phyloP scores from a whole-genome alignment of 208 protist genomes.

The Leishmania turanica region DNA sequence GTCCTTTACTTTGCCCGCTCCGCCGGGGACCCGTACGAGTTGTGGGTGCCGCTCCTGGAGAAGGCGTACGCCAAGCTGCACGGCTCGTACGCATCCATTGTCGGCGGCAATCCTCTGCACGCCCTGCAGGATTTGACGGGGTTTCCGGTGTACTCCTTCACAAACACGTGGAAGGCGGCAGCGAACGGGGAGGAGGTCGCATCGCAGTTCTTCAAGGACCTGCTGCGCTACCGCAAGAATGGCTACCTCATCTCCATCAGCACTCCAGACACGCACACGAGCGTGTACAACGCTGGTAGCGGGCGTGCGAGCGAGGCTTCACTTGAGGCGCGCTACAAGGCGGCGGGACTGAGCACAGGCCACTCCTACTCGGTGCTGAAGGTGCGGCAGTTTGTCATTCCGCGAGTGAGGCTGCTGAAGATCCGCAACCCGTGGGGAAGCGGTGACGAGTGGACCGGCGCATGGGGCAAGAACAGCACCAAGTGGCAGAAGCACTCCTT shows the following conservation, averaged over 20 bases:
- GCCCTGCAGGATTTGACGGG: conserved; percentile 69
- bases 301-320: conserved; percentile 13
- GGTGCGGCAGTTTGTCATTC: conserved; percentile 33
- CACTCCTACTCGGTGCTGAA: conserved; percentile 47
- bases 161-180: conserved; percentile 42
- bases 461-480: conserved; percentile 37
- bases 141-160: conserved; percentile 46
- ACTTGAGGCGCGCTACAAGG: conserved; percentile 31
- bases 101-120: conserved; percentile 49
- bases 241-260: conserved; percentile 42
- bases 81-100: conserved; percentile 69
- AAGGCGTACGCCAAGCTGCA: conserved; percentile 90
- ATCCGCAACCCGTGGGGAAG: conserved; percentile 41
- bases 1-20: conserved; percentile 39
- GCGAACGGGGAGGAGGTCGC: conserved; percentile 21
- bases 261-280: conserved; percentile 38
- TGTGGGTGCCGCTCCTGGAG: conserved; percentile 80
- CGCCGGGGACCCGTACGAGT: conserved; percentile 41
- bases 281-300: conserved; percentile 25
- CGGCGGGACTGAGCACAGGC: conserved; percentile 36
- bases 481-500: conserved; percentile 39
- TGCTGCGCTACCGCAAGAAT: conserved; percentile 24
- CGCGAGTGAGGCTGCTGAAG: conserved; percentile 42
- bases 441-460: conserved; percentile 41
- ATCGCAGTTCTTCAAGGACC: conserved; percentile 32